Conservation (phyloP, 2,329 filamentous ascomycete genomes). For the Fonsecaea monophora region DNA sequence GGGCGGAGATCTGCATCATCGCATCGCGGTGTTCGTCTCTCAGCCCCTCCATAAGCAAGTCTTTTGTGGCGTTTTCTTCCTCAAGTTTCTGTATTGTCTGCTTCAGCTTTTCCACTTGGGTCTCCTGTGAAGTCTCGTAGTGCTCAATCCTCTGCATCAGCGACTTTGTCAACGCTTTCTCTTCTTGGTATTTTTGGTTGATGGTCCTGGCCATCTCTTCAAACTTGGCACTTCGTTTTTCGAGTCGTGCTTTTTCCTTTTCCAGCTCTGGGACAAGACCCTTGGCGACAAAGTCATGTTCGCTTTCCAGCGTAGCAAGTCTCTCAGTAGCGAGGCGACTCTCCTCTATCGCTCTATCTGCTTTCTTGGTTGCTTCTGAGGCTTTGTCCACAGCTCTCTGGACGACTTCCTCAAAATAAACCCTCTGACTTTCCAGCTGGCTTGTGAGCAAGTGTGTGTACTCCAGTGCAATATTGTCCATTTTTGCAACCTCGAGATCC, state of each 20-base stretch:
- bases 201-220: constrained; percentile 77
- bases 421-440: constrained; percentile 88
- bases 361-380: constrained; percentile 69
- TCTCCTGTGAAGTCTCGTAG: constrained; percentile 62
- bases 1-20: constrained; percentile 39
- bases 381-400: constrained; percentile 90
- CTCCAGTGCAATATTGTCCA: constrained; percentile 84
- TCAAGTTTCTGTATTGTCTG: constrained; percentile 44
- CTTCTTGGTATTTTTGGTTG: constrained; percentile 78
- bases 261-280: constrained; percentile 69
- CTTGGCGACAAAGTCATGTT: constrained; percentile 35
- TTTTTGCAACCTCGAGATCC: constrained; percentile 58
- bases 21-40: constrained; percentile 39
- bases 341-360: constrained; percentile 73
- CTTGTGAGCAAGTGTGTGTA: constrained; percentile 93
- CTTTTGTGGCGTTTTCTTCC: constrained; percentile 41
- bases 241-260: constrained; percentile 72
- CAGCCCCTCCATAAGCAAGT: constrained; percentile 38
- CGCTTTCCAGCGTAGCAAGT: constrained; percentile 26
- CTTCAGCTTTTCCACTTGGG: constrained; percentile 64
- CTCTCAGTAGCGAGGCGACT: constrained; percentile 54
- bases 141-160: constrained; percentile 79
- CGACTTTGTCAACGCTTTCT: constrained; percentile 82
- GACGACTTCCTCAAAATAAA: constrained; percentile 93
- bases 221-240: constrained; percentile 72